Evolutionary conservation across 495 filamentous ascomycete genomes (phyloP), one percentile per base, ranked within the genome.

Genomic region (Hypomontagnella submonticulosa): DNA sequence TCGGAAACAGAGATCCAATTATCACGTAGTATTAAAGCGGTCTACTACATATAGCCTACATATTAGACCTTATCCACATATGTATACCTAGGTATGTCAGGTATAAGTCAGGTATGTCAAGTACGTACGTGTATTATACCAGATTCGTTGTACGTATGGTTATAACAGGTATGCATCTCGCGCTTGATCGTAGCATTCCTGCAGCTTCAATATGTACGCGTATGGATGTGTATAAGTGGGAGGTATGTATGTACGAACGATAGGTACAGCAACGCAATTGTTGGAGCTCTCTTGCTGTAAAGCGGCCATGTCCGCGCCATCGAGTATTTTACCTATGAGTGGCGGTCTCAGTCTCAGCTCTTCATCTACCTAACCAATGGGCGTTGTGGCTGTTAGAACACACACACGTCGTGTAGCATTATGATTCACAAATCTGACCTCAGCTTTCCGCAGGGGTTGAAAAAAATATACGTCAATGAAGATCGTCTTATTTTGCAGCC

Each of bases 381-480:
- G 15, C 37, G 38, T 23, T 1, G 5, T 33, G 4, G 13, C 33
- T 20, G 15, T 42, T 13, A 15, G n/a, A 38, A 34, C 11, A 27
- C 20, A 12, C 33, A 46, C 52, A 10, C 30, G 47, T 61, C 57
- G 57, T 41, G 63, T 67, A 52, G 51, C 63, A 52, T 57, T 16
- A 18, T 61, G 20, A 41, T 27, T 57, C 57, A 53, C 48, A 41
- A 47, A 51, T 57, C 63, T 67, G 63, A 67, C 63, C 57, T 67
- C 63, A 67, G 63, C 63, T 67, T n/a, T 47, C 10, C 40, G 51
- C 34, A 33, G 50, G 16, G 32, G 30, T 38, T 12, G 11, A 10
- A 33, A 54, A 48, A 12, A 27, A 27, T 27, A 27, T 27, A 27
- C 3, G 9, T 36, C 46, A 12, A 34, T 11, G 32, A 34, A 11